These are phyloP conservation scores for Mycena maculata DNA, from an alignment of 768 basidiomycete species.

Conservation along the genomic window DNA sequence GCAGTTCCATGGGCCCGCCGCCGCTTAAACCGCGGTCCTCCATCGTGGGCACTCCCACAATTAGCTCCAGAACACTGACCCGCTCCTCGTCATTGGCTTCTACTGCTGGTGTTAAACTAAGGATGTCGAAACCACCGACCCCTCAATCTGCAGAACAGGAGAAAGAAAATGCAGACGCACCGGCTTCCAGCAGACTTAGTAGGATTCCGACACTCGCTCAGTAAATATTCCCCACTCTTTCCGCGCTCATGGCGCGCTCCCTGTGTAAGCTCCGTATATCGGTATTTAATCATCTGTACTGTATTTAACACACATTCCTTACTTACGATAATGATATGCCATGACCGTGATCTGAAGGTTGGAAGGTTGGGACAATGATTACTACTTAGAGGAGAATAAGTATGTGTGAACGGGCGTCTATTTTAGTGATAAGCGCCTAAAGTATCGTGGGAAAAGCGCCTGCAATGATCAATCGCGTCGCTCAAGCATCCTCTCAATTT, in stretches of 20 bases:
- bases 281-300: constrained; percentile 13
- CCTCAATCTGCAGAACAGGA: constrained; percentile 22
- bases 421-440: no score
- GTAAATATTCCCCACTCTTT: no score
- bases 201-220: constrained; percentile 34
- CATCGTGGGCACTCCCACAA: constrained; percentile 52
- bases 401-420: no score
- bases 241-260: no score
- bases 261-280: no score
- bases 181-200: constrained; percentile 12
- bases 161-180: constrained; percentile 32
- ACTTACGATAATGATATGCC: constrained; percentile 26
- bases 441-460: no score
- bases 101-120: constrained; percentile 40
- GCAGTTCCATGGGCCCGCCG: constrained; percentile 61
- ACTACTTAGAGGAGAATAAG: no score
- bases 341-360: not conserved
- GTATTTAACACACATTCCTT: constrained; percentile 33
- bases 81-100: constrained; percentile 25
- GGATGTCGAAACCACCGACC: constrained; percentile 43
- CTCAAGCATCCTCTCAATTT: no score
- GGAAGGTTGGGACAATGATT: not conserved
- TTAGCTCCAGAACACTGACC: constrained; percentile 40
- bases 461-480: no score
- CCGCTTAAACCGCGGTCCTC: constrained; percentile 51